These are phyloP conservation scores for Wickerhamomyces mucosus DNA, from an alignment of 805 yeast species.

Conservation along the genomic window DNA sequence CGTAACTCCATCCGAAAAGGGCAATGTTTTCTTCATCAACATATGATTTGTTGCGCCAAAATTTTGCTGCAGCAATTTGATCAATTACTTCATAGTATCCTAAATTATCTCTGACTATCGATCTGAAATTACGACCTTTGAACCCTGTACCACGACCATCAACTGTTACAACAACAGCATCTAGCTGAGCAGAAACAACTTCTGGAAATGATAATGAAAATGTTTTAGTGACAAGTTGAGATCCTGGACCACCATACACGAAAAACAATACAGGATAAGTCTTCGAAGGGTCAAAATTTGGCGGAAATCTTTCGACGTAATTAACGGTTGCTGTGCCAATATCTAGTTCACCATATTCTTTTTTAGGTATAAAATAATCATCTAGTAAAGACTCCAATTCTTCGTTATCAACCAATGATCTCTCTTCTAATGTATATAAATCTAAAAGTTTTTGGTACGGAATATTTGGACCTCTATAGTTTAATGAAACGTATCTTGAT, in stretches of 20 bases:
- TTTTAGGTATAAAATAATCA: conserved; percentile 48
- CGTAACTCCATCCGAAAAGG: conserved; percentile 98
- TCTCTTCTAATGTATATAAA: conserved; percentile 28
- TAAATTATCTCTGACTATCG: conserved; percentile 69
- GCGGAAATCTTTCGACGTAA: conserved; percentile 69
- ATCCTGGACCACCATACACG: conserved; percentile 94
- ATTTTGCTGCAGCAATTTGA: conserved; percentile 76
- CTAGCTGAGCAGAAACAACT: conserved; percentile 64
- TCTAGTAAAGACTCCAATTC: conserved; percentile 29
- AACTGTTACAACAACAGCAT: conserved; percentile 85
- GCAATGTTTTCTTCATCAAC: conserved; percentile 66
- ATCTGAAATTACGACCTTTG: conserved; percentile 71
- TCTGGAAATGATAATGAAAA: conserved; percentile 62
- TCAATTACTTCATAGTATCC: conserved; percentile 81
- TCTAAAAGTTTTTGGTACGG: conserved; percentile 72
- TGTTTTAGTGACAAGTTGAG: conserved; percentile 65
- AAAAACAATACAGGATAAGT: conserved; percentile 78
- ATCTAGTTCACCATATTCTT: conserved; percentile 41
- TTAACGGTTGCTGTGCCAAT: conserved; percentile 45
- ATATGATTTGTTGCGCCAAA: conserved; percentile 53
- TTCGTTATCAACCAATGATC: conserved; percentile 29
- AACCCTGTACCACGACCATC: conserved; percentile 97
- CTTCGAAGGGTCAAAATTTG: conserved; percentile 45
- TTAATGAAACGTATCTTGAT: conserved; percentile 56
- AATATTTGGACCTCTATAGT: conserved; percentile 69